A percentile compares a stretch with the other conserved stretches of the same genome.
These are phyloP conservation scores for Scedosporium minutisporum DNA, from an alignment of 2,329 filamentous ascomycete genomes.

Conservation along the genomic window DNA sequence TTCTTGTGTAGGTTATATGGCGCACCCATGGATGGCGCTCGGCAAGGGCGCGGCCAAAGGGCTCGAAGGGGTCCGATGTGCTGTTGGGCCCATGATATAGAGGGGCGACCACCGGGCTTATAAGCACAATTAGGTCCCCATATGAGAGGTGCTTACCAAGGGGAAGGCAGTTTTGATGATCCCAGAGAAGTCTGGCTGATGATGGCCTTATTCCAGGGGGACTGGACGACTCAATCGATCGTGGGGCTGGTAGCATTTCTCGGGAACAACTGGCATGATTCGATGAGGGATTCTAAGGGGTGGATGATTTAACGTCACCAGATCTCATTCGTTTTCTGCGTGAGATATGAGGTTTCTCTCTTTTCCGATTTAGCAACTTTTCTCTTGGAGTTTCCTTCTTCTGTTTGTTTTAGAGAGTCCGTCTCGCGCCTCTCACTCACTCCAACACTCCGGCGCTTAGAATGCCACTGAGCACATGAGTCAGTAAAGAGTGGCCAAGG, in stretches of 20 bases:
- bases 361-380: neutral
- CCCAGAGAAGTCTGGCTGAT: conserved; percentile 26
- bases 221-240: neutral
- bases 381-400: neutral
- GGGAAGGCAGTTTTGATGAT: conserved; percentile 35
- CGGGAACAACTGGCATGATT: neutral
- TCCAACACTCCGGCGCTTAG: neutral
- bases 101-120: conserved; percentile 47
- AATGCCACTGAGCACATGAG: no score
- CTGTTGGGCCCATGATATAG: conserved; percentile 29
- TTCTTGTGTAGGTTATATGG: conserved; percentile 62
- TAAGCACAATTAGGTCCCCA: conserved; percentile 48
- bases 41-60: conserved; percentile 54
- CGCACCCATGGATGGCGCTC: conserved; percentile 50
- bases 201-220: conserved; percentile 11
- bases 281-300: neutral
- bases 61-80: conserved; percentile 60
- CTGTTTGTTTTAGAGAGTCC: neutral
- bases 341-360: neutral
- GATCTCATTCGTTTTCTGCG: neutral
- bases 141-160: conserved; percentile 31
- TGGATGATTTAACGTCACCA: neutral
- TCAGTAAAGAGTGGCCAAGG: no score
- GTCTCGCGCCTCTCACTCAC: neutral
- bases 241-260: neutral